phyloP scores from a whole-genome alignment of 805 yeast genomes.

The Candida easanensis region DNA sequence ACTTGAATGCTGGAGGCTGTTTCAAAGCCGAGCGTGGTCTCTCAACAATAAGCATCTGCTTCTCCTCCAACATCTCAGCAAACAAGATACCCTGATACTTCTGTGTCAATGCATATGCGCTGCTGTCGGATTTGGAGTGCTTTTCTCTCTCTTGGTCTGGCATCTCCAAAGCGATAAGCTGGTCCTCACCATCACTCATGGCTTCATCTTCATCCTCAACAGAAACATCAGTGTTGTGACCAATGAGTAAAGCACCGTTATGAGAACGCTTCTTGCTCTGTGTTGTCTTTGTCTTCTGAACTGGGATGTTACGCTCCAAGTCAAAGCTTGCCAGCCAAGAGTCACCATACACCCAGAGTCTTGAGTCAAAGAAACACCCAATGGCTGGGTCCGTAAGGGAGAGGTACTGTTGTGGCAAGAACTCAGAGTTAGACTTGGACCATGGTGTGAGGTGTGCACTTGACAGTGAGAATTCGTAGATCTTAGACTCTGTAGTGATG shows the following conservation, averaged over 20 bases:
- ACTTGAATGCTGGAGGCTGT: constrained; percentile 61
- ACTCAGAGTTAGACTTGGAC: constrained; percentile 76
- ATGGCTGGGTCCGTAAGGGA: constrained; percentile 62
- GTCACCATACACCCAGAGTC: constrained; percentile 86
- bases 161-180: constrained; percentile 25
- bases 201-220: constrained; percentile 23
- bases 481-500: constrained; percentile 68
- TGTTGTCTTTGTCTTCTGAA: constrained; percentile 25
- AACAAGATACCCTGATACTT: constrained; percentile 74
- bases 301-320: constrained; percentile 53
- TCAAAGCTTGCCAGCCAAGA: constrained; percentile 80
- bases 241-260: constrained; percentile 39
- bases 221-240: constrained; percentile 36
- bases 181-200: constrained; percentile 25
- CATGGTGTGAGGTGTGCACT: constrained; percentile 56
- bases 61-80: constrained; percentile 33
- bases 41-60: constrained; percentile 62
- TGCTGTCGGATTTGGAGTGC: constrained; percentile 25
- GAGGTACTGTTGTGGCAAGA: constrained; percentile 63
- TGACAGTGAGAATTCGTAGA: constrained; percentile 60
- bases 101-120: constrained; percentile 69
- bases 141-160: constrained; percentile 26
- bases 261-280: constrained; percentile 38
- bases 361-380: constrained; percentile 55
- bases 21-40: constrained; percentile 62